These are phyloP conservation scores for Glycine latifolia DNA, from an alignment of 306 rosid species.

Conservation along the genomic window DNA sequence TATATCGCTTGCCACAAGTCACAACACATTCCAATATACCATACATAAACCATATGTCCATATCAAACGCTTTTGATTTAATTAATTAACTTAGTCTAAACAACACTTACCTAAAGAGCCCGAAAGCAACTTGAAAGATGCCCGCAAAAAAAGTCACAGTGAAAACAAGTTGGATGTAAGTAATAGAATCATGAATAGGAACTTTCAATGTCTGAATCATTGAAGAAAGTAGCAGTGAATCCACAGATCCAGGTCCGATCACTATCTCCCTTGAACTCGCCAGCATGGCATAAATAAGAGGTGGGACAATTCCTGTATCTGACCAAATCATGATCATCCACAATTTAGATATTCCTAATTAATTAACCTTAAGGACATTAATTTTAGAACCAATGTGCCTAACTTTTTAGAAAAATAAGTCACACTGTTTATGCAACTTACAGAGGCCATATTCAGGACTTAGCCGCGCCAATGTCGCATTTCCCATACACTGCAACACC, in stretches of 20 bases:
- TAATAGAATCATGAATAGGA: constrained; percentile 57
- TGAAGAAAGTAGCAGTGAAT: constrained; percentile 72
- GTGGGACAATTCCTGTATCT: constrained; percentile 84
- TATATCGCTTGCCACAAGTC: too few relatives aligned
- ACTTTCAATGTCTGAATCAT: constrained; percentile 64
- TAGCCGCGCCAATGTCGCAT: constrained; percentile 53
- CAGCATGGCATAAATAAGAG: constrained; percentile 69
- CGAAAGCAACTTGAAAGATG: constrained; percentile 73
- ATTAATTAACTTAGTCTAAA: too few relatives aligned
- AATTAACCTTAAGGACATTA: too few relatives aligned
- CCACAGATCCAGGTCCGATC: constrained; percentile 77
- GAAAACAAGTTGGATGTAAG: constrained; percentile 66
- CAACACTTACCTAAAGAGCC: constrained; percentile 50
- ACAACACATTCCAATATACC: not conserved
- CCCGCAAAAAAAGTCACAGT: constrained; percentile 81
- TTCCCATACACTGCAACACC: constrained; percentile 49
- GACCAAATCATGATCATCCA: not conserved
- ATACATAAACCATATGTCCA: not conserved
- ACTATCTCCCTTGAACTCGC: constrained; percentile 76
- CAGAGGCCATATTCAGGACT: constrained; percentile 56
- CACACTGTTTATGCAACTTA: constrained; percentile 35
- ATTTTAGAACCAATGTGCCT: too few relatives aligned
- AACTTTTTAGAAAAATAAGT: too few relatives aligned
- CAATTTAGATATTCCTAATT: too few relatives aligned
- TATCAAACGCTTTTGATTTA: too few relatives aligned